Conservation (phyloP, 352 stramenopile genomes). For the Phytopythium oedochilum region DNA sequence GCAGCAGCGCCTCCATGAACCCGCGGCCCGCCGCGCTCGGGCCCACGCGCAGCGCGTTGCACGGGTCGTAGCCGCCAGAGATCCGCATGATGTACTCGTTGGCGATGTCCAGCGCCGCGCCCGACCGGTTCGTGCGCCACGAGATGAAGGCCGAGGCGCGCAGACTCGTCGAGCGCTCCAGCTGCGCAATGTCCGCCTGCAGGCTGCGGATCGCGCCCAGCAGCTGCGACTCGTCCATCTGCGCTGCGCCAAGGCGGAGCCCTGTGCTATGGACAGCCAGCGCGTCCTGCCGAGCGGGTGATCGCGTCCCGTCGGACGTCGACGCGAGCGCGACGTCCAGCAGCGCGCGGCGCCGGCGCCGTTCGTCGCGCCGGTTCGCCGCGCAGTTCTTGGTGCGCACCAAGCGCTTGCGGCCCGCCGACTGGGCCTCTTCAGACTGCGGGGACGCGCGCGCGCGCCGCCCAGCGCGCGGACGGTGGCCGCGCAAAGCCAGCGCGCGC, state of each 20-base stretch:
- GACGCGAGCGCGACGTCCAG: not conserved
- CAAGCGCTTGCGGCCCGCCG: not conserved
- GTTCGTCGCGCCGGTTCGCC: conserved; percentile 12
- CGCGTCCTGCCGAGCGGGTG: too few species aligned
- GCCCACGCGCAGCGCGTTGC: conserved; percentile 2
- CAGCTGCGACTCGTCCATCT: conserved; percentile 23
- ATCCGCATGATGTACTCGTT: conserved; percentile 48
- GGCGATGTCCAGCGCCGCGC: conserved; percentile 30
- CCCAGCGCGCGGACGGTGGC: conserved; percentile 9
- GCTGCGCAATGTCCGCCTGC: conserved; percentile 22
- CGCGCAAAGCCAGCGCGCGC: conserved; percentile 24
- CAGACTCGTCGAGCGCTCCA: conserved; percentile 36
- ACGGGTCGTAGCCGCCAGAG: conserved; percentile 29
- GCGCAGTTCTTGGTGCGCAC: conserved; percentile 26
- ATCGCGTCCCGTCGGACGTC: not conserved
- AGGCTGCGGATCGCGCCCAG: conserved; percentile 30
- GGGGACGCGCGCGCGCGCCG: not conserved
- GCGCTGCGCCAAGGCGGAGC: too few species aligned
- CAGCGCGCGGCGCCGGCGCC: not conserved
- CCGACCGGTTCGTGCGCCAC: conserved; percentile 36
- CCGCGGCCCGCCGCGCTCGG: conserved; percentile 1
- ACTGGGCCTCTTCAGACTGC: not conserved
- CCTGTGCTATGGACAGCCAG: too few species aligned
- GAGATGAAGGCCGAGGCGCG: conserved; percentile 28
- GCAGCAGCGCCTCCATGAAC: conserved; percentile 34